Percentiles rank a stretch among this genome's conserved stretches.
Conservation (phyloP, 192 early-diverging fungal genomes). For the Haplosporangium gracile region DNA sequence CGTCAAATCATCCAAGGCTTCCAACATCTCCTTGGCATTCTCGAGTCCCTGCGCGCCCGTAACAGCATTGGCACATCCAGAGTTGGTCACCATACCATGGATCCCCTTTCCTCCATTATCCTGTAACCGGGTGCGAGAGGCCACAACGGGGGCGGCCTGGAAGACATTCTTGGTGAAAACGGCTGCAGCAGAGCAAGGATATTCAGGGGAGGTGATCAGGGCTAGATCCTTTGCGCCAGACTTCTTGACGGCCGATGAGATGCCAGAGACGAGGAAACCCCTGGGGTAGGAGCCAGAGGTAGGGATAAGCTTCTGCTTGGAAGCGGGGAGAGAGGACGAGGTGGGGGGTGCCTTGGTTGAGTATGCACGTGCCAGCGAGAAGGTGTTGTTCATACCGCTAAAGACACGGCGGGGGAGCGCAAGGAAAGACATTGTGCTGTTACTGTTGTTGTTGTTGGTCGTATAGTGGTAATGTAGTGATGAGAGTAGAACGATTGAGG, state of each 20-base stretch:
- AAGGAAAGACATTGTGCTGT: conserved; percentile 23
- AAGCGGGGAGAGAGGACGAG: conserved; percentile 38
- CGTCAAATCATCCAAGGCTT: conserved; percentile 68
- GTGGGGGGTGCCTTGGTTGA: conserved; percentile 49
- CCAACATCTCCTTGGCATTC: conserved; percentile 81
- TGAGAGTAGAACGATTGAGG: neutral
- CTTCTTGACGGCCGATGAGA: conserved; percentile 87
- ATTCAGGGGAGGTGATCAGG: conserved; percentile 75
- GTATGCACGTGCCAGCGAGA: conserved; percentile 25
- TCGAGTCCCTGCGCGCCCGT: conserved; percentile 87
- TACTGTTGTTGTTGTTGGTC: neutral
- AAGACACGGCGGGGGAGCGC: conserved; percentile 19
- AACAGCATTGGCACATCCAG: conserved; percentile 97
- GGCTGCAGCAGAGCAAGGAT: conserved; percentile 81
- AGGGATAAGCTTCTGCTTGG: conserved; percentile 78
- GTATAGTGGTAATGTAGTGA: neutral
- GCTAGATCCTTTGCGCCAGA: conserved; percentile 84
- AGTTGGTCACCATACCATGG: conserved; percentile 81
- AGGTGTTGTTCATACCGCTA: neutral
- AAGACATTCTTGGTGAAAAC: conserved; percentile 97
- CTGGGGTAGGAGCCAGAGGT: conserved; percentile 83
- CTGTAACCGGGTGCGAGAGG: conserved; percentile 75
- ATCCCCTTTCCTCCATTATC: conserved; percentile 57
- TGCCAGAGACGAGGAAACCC: conserved; percentile 87
- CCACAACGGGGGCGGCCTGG: conserved; percentile 89